A percentile compares a stretch with the other conserved stretches of the same genome.
Conservation (phyloP, 352 stramenopile species). For the Globisporangium canariense region DNA sequence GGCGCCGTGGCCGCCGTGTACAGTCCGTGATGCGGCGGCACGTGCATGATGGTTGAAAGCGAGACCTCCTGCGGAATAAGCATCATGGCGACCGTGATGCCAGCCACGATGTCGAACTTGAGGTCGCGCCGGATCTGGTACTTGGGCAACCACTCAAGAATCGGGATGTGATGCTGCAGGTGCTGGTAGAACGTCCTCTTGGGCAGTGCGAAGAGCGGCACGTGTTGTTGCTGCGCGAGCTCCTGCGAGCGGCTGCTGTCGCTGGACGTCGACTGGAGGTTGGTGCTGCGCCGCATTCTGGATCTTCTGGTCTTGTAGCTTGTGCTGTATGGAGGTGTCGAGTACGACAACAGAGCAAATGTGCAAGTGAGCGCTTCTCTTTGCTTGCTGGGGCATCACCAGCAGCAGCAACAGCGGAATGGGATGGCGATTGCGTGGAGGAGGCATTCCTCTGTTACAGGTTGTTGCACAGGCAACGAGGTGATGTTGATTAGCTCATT, state of each 20-base stretch:
- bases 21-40: conserved; percentile 86
- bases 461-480: not conserved
- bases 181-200: conserved; percentile 9
- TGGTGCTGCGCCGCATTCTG: conserved; percentile 6
- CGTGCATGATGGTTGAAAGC: conserved; percentile 84
- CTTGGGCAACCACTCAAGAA: conserved; percentile 50
- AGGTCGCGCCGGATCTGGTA: conserved; percentile 49
- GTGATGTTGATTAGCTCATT: conserved; percentile 6
- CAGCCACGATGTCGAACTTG: conserved; percentile 50
- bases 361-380: not conserved
- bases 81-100: conserved; percentile 80
- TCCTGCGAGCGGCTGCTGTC: conserved; percentile 2
- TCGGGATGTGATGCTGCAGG: conserved; percentile 31
- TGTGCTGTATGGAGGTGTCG: not conserved
- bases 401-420: conserved; percentile 6
- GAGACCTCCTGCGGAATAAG: conserved; percentile 86
- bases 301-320: too few relatives aligned
- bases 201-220: not conserved
- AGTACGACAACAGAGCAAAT: not conserved
- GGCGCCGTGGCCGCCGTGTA: conserved; percentile 85
- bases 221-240: not conserved
- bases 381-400: not conserved
- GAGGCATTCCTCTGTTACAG: conserved; percentile 1
- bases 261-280: conserved; percentile 8
- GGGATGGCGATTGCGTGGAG: not conserved